phyloP scores from a whole-genome alignment of 2,329 filamentous ascomycete genomes.

The Lanzia echinophila region DNA sequence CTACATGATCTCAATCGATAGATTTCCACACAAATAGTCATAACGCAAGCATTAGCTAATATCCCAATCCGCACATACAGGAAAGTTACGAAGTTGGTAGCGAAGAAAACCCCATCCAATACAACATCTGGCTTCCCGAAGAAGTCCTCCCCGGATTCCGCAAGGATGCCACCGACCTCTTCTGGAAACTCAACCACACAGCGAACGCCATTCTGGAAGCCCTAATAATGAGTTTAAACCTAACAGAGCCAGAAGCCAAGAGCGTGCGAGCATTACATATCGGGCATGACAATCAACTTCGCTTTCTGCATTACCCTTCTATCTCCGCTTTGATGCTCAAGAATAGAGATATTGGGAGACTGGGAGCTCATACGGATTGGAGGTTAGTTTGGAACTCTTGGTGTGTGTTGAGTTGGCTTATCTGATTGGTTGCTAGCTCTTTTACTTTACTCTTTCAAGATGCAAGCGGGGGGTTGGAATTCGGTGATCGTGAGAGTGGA shows the following conservation, averaged over 20 bases:
- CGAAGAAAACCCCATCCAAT: conserved; percentile 37
- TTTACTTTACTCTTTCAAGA: background rate
- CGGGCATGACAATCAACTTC: conserved; percentile 52
- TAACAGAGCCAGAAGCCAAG: conserved; percentile 40
- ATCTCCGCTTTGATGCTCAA: background rate
- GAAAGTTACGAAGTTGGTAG: conserved; percentile 47
- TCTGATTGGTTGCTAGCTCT: background rate
- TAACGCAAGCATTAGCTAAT: too few relatives aligned
- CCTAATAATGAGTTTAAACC: conserved; percentile 41
- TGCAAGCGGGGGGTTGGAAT: background rate
- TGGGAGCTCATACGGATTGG: background rate
- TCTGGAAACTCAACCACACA: conserved; percentile 39
- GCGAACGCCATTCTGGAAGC: conserved; percentile 38
- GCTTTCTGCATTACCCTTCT: conserved; percentile 33
- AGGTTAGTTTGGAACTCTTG: background rate
- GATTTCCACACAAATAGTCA: too few relatives aligned
- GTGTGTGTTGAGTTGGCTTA: background rate
- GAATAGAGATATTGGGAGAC: background rate
- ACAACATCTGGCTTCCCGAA: conserved; percentile 45
- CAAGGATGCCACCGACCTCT: conserved; percentile 42
- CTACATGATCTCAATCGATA: too few relatives aligned
- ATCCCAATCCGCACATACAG: conserved; percentile 27
- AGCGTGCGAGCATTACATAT: conserved; percentile 40
- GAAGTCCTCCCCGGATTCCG: conserved; percentile 41
- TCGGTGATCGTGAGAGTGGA: background rate